A percentile compares a stretch with the other conserved stretches of the same genome.
Conservation (phyloP, 2,329 filamentous ascomycete species). For the Lachnellula arida region DNA sequence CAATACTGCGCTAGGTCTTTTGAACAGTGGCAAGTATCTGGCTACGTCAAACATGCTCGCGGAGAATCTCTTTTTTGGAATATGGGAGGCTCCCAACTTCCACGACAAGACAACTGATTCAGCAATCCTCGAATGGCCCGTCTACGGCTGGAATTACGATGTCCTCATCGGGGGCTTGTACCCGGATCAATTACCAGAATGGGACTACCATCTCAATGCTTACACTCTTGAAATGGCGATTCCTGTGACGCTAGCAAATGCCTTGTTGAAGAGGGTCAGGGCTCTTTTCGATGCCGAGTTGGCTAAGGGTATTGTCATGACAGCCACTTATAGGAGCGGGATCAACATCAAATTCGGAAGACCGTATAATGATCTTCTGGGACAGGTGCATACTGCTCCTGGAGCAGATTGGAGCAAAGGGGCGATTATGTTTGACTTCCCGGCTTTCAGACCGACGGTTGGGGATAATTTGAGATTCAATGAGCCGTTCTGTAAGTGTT, state of each 20-base stretch:
- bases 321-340: conserved; percentile 16
- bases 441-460: conserved; percentile 10
- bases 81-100: conserved; percentile 19
- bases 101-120: conserved; percentile 14
- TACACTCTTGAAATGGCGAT: conserved; percentile 18
- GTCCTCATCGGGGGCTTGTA: conserved; percentile 19
- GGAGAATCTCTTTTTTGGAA: conserved; percentile 14
- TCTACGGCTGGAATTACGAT: conserved; percentile 20
- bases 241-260: conserved; percentile 16
- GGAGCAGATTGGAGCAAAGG: conserved; percentile 15
- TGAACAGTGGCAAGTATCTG: conserved; percentile 16
- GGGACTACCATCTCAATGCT: conserved; percentile 15
- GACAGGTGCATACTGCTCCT: conserved; percentile 11
- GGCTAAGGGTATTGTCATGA: conserved; percentile 15
- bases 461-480: conserved; percentile 19
- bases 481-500: conserved; percentile 15
- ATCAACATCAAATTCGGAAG: conserved; percentile 20
- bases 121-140: conserved; percentile 11
- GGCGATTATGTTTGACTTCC: conserved; percentile 20
- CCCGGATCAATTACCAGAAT: conserved; percentile 11
- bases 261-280: conserved; percentile 12
- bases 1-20: conserved; percentile 7
- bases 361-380: conserved; percentile 16
- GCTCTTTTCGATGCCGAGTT: conserved; percentile 11
- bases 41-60: conserved; percentile 16